Evolutionary conservation across 164 flowering plant species (phyloP).

Genomic region (Brasenia schreberi): DNA sequence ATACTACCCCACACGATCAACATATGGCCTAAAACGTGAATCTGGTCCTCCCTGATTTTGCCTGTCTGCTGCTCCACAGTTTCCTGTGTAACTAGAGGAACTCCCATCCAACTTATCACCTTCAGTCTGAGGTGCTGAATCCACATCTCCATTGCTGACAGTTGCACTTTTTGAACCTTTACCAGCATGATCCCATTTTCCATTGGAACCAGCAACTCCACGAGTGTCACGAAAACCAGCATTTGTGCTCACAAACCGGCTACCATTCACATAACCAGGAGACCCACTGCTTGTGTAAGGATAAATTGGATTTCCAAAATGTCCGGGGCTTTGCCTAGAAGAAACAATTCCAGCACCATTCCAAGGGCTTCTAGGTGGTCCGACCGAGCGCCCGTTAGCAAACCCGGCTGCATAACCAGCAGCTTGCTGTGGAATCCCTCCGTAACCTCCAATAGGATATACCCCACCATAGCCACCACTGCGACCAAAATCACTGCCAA

Average conservation of each 20-base stretch:
- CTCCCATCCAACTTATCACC: constrained; percentile 18
- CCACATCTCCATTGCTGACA: neutral
- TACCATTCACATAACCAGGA: constrained; percentile 31
- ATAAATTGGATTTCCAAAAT: constrained; percentile 4
- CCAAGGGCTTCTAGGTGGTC: constrained; percentile 10
- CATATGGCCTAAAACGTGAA: constrained; percentile 11
- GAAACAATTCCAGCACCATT: constrained; percentile 7
- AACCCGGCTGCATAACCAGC: constrained; percentile 6
- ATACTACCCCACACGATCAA: constrained; percentile 9
- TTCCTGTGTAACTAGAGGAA: constrained; percentile 12
- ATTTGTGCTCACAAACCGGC: constrained; percentile 14
- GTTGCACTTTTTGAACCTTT: constrained; percentile 10
- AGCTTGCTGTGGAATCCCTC: constrained; percentile 3
- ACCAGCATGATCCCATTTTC: constrained; percentile 17
- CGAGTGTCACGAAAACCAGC: constrained; percentile 10
- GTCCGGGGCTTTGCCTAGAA: constrained; percentile 4
- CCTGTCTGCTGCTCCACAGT: constrained; percentile 15
- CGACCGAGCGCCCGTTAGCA: constrained; percentile 1
- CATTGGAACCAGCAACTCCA: constrained; percentile 14
- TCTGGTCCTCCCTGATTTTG: constrained; percentile 11
- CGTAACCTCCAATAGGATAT: constrained; percentile 8
- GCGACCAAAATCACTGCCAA: neutral
- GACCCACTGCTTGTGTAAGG: neutral
- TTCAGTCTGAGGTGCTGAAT: constrained; percentile 6
- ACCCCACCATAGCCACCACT: neutral